A percentile compares a stretch with the other conserved stretches of the same genome.
phyloP scores from a whole-genome alignment of 1,139 yeast genomes.

The Pichia sp. region DNA sequence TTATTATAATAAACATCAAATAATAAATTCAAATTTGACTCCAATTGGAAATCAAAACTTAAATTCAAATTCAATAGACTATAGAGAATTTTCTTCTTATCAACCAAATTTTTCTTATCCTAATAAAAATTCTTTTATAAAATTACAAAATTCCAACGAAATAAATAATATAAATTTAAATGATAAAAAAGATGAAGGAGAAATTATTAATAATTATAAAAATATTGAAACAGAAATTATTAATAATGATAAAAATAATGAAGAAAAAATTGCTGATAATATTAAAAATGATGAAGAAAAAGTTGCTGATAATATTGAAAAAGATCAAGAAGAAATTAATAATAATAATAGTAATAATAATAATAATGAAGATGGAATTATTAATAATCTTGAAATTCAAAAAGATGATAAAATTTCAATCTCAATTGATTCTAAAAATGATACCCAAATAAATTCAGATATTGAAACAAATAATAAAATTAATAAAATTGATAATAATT shows the following conservation, averaged over 20 bases:
- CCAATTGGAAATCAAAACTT: neutral
- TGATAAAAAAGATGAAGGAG: neutral
- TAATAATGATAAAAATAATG: neutral
- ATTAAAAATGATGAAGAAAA: neutral
- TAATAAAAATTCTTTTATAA: neutral
- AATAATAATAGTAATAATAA: neutral
- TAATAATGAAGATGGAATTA: neutral
- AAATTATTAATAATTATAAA: neutral
- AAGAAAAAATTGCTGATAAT: neutral
- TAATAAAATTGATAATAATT: conserved; percentile 13
- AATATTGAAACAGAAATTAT: neutral
- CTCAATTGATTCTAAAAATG: no score
- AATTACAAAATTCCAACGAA: neutral
- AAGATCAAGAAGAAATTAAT: neutral
- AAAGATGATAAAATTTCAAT: neutral
- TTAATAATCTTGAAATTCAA: no score
- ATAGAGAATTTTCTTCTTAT: conserved; percentile 1
- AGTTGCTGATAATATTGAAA: neutral
- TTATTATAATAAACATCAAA: neutral
- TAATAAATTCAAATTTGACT: neutral
- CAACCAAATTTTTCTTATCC: neutral
- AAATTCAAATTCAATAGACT: neutral
- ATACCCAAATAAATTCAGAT: no score
- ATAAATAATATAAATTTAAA: no score
- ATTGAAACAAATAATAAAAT: no score